These are phyloP conservation scores for Orobanche coerulescens DNA, from an alignment of 257 asterid species.

Conservation along the genomic window DNA sequence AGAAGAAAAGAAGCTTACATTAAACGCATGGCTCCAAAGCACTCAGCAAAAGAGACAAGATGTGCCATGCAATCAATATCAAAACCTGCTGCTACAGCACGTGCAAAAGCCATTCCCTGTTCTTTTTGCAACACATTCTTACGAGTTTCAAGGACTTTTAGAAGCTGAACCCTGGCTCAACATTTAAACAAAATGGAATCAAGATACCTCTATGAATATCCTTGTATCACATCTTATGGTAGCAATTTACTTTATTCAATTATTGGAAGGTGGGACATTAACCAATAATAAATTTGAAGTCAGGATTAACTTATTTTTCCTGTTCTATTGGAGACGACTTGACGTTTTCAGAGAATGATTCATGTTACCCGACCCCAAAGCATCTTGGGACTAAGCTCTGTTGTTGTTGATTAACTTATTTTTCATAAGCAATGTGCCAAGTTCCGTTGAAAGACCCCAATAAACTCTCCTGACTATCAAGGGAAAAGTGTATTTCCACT, in stretches of 20 bases:
- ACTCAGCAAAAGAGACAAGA: slow-evolving; percentile 73
- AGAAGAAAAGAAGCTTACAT: slow-evolving; percentile 36
- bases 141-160: slow-evolving; percentile 87
- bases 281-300: slow-evolving; percentile 3
- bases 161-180: slow-evolving; percentile 66
- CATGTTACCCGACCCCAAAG: too few species aligned
- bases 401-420: too few species aligned
- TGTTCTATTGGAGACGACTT: too few species aligned
- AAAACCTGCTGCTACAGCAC: slow-evolving; percentile 96
- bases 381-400: too few species aligned
- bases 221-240: too few species aligned
- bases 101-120: slow-evolving; percentile 99
- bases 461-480: too few species aligned
- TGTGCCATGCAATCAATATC: slow-evolving; percentile 58
- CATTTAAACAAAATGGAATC: too few species aligned
- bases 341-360: too few species aligned
- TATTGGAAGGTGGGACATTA: neutral
- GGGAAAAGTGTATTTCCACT: too few species aligned
- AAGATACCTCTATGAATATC: too few species aligned
- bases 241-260: neutral
- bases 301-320: neutral
- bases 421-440: too few species aligned
- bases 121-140: slow-evolving; percentile 67
- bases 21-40: slow-evolving; percentile 86
- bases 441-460: too few species aligned